Conservation (phyloP, 768 basidiomycete species). For the Kwoniella bestiolae region DNA sequence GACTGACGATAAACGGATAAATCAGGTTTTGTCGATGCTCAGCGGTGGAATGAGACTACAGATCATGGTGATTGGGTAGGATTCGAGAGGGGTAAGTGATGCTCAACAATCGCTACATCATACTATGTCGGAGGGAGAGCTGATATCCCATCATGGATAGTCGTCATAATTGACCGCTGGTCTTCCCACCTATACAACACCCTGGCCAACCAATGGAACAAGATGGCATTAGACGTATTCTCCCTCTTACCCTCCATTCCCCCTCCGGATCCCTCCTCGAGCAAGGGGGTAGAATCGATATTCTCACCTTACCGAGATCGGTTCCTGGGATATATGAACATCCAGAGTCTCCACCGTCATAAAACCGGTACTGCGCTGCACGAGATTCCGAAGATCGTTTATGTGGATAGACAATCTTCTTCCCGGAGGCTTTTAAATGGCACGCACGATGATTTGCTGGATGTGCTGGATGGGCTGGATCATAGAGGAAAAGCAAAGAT, state of each 20-base stretch:
- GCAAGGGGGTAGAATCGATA: background rate
- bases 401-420: conserved; percentile 15
- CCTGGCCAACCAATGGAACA: conserved; percentile 27
- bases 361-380: conserved; percentile 20
- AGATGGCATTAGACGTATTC: conserved; percentile 28
- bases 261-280: conserved; percentile 3
- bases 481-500: conserved; percentile 61
- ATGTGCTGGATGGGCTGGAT: conserved; percentile 59
- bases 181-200: conserved; percentile 30
- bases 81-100: conserved; percentile 29
- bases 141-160: no score
- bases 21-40: background rate
- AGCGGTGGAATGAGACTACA: background rate
- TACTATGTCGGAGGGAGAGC: no score
- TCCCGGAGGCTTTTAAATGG: background rate
- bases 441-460: conserved; percentile 62
- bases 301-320: background rate
- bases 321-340: conserved; percentile 6
- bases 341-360: background rate
- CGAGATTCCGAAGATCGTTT: conserved; percentile 8
- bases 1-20: background rate
- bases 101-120: no score
- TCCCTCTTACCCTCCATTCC: background rate
- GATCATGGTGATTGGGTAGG: conserved; percentile 15
- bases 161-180: conserved; percentile 34